Base-by-base conservation (phyloP, 441 rosid species). In the Euphorbia corollata region DNA sequence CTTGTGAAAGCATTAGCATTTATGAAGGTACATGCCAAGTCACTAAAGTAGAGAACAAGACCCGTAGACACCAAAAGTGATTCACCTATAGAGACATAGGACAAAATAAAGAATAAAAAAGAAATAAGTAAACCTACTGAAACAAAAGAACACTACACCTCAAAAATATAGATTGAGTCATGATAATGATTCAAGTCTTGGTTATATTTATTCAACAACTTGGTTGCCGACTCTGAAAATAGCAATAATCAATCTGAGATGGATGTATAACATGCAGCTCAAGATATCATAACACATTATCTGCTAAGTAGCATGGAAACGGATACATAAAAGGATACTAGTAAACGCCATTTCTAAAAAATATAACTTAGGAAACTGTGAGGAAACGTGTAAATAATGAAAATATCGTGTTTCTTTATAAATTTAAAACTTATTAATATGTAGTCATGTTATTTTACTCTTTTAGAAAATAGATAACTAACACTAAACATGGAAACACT, bases 21-120 rank as follows among this genome's bases (percentile, higher is more conserved):
- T 59, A 79, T 56, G 64, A 84, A 74, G 34, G 97, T 88, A 74
- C 84, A 81, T 10, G 92, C 89, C 83, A 88, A 67, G 80, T 94
- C 98, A 24, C 94, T 91, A 68, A 83, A 86, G 81, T 89, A 89
- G 70, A 91, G 88, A 72, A 94, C 92, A 71, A 94, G 96, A 68
- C 98, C 96, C 32, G 80, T 73, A 59, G 91, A 91, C 67, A 87
- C 82, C 65, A 94, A 72, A 82, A 89, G 94, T 16, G 87, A 81
- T 85, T 94, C 99, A 73, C 98, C 99, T 94, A 67, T 58, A 82
- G 71, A 69, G 65, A 74, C 61, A 65, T 68, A n/a, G 22, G 30
- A 64, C n/a, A 68, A 18, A 38, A 54, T 24, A 63, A 58, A 19
- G 8, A 54, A 50, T 51, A 0, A 70, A n/a, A 34, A 0, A 32